phyloP scores from a whole-genome alignment of 371 early-diverging fungal species.

The Mucor indicus region DNA sequence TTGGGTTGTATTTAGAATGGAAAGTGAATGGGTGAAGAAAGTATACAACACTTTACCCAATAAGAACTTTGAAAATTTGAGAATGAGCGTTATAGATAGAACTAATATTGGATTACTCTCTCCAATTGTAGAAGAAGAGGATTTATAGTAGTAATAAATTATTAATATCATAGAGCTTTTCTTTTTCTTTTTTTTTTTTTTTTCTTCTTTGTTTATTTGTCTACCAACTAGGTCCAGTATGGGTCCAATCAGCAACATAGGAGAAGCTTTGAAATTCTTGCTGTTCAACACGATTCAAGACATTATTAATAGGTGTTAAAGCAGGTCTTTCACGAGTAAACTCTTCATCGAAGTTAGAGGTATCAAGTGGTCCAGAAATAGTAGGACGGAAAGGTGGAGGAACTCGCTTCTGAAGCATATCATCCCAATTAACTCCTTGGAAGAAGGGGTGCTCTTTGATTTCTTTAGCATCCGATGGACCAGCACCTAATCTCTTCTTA shows the following conservation, averaged over 20 bases:
- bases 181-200: no score
- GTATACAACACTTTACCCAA: slow-evolving; percentile 22
- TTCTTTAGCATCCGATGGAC: slow-evolving; percentile 83
- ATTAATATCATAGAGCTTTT: no score
- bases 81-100: slow-evolving; percentile 18
- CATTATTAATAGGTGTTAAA: slow-evolving; percentile 84
- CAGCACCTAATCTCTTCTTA: slow-evolving; percentile 80
- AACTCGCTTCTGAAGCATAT: slow-evolving; percentile 77
- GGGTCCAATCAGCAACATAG: slow-evolving; percentile 76
- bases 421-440: slow-evolving; percentile 91
- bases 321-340: slow-evolving; percentile 92
- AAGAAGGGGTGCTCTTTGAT: slow-evolving; percentile 95
- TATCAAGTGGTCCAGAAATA: slow-evolving; percentile 80
- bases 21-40: slow-evolving; percentile 73
- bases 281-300: slow-evolving; percentile 79
- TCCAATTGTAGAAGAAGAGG: slow-evolving; percentile 26
- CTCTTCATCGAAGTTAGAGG: slow-evolving; percentile 95
- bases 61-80: slow-evolving; percentile 4
- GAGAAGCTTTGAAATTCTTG: slow-evolving; percentile 91
- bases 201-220: no score
- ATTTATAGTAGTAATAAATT: no score
- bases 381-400: slow-evolving; percentile 90
- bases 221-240: slow-evolving; percentile 2
- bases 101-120: slow-evolving; percentile 16
- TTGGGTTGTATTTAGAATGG: slow-evolving; percentile 89